Base-by-base conservation (phyloP, 2,329 filamentous ascomycete species). In the Alternaria ventricosa region DNA sequence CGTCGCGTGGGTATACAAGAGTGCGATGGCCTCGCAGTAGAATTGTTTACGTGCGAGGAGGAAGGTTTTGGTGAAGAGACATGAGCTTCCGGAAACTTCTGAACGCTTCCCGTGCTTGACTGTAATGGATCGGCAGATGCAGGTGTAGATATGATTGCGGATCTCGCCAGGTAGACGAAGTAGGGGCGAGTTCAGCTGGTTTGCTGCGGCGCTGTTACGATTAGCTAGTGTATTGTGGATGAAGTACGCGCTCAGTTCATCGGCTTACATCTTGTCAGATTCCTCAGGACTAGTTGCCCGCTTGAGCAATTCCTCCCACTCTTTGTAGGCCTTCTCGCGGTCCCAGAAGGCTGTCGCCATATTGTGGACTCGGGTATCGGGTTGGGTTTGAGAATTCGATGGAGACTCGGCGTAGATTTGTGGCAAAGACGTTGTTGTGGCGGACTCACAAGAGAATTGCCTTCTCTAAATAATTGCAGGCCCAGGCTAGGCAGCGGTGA, bases 41-140 rank as follows among this genome's bases (percentile, higher is more conserved):
- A 6, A 10, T 15, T 50, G 47, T 6, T 15, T 33, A n/a, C 47
- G 22, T 11, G 18, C 4, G 27, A 50, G 18, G 0, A 50, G 27
- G 9, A 50, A 50, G 2, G 47, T 50, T 13, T 50, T 6, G 47
- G n/a, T 22, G 4, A 50, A 50, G 25, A 3, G n/a, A 20, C 47
- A 15, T 0, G 15, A 6, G 0, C 2, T 18, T n/a, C 2, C 25
- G 4, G n/a, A 18, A n/a, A 6, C 10, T 27, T 18, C 23, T 6
- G 22, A 1, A 10, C 8, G 11, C 6, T 45, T 8, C 3, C 27
- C 27, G 47, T 30, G 3, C 6, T 4, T 30, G 27, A 22, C 1
- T 33, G 18, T 50, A 1, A 12, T 30, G 0, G 47, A 4, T 12
- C 1, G 0, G n/a, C 47, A 50, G 11, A 11, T 4, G 11, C 33